Evolutionary conservation across 306 rosid genomes (phyloP).

Genomic region (Styphnolobium japonicum): DNA sequence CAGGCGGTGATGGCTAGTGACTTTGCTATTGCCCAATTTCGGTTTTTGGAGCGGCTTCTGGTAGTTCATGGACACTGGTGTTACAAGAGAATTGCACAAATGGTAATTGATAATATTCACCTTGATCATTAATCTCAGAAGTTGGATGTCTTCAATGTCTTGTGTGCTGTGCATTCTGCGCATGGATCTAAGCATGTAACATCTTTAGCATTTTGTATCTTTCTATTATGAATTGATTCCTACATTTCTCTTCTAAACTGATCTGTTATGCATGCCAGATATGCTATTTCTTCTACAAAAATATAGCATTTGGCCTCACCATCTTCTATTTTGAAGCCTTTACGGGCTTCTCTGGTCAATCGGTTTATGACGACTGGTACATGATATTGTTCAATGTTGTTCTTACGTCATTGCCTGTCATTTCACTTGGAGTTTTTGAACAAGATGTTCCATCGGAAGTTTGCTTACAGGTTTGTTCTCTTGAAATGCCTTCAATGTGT

Average conservation of each 20-base stretch:
- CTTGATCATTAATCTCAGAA: constrained; percentile 17
- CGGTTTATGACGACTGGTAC: constrained; percentile 92
- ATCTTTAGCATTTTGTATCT: not conserved
- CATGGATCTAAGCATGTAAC: not conserved
- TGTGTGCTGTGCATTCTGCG: constrained; percentile 9
- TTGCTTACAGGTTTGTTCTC: constrained; percentile 85
- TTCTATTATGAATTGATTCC: not conserved
- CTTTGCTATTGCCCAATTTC: constrained; percentile 89
- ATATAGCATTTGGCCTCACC: constrained; percentile 95
- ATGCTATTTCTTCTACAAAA: constrained; percentile 99
- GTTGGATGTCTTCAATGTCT: not conserved
- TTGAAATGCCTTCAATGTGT: not conserved
- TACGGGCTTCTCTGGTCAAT: constrained; percentile 95
- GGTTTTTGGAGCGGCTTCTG: constrained; percentile 93
- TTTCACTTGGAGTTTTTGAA: constrained; percentile 96
- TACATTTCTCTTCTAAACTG: constrained; percentile 9
- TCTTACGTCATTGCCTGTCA: constrained; percentile 97
- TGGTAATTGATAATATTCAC: constrained; percentile 54
- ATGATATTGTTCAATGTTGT: constrained; percentile 91
- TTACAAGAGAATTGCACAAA: constrained; percentile 98
- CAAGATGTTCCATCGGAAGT: constrained; percentile 98
- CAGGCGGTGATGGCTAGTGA: constrained; percentile 99
- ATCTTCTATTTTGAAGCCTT: constrained; percentile 94
- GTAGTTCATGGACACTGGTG: constrained; percentile 99
- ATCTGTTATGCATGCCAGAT: constrained; percentile 54